A percentile compares a stretch with the other conserved stretches of the same genome.
Conservation (phyloP, 2,329 filamentous ascomycete genomes). For the Diplodia sapinea region DNA sequence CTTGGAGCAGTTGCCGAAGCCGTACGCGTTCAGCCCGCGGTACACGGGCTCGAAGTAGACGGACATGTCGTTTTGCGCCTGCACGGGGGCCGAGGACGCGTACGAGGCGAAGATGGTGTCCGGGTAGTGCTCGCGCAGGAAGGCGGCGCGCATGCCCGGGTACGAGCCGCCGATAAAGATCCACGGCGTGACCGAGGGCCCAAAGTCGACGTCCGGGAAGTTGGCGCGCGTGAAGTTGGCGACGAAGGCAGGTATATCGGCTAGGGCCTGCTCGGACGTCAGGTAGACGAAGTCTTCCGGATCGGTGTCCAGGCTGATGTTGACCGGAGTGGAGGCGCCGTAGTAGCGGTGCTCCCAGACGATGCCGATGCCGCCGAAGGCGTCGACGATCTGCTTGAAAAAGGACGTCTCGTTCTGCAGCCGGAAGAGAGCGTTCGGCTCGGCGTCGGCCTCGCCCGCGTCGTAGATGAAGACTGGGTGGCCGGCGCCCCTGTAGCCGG, state of each 20-base stretch:
- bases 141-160: conserved; percentile 48
- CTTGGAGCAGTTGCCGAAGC: conserved; percentile 55
- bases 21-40: conserved; percentile 51
- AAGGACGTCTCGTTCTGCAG: conserved; percentile 21
- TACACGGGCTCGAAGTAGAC: conserved; percentile 59
- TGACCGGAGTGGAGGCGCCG: conserved; percentile 48
- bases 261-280: conserved; percentile 50
- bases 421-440: conserved; percentile 1
- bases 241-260: conserved; percentile 50
- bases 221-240: conserved; percentile 46
- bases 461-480: conserved; percentile 49
- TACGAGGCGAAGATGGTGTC: conserved; percentile 47
- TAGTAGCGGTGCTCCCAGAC: conserved; percentile 52
- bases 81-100: conserved; percentile 49
- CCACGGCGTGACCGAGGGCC: conserved; percentile 46
- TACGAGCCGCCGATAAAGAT: conserved; percentile 49
- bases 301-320: conserved; percentile 43
- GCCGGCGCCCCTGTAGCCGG: conserved; percentile 43
- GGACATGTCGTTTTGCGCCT: conserved; percentile 58
- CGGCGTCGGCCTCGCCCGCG: conserved; percentile 44
- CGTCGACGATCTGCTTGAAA: conserved; percentile 19
- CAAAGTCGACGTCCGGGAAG: conserved; percentile 44
- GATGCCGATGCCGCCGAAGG: conserved; percentile 41
- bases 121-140: conserved; percentile 48
- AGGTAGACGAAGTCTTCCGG: conserved; percentile 45